Base-by-base conservation (phyloP, 2,329 filamentous ascomycete genomes). In the Anthostomella pinea region DNA sequence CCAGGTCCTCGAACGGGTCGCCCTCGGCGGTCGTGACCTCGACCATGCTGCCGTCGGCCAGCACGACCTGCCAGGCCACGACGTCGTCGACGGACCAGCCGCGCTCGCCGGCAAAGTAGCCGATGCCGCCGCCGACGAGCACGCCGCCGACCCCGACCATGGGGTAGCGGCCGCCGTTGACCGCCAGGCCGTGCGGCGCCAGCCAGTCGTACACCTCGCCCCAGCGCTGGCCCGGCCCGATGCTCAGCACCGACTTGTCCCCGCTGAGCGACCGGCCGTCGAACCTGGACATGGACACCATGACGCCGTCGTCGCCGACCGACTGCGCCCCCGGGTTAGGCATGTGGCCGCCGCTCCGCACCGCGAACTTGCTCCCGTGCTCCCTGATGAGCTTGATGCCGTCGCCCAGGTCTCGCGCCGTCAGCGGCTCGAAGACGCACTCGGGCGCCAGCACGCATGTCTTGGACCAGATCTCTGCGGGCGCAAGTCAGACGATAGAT, bases 311-410 rank as follows among this genome's bases (percentile, higher is more conserved):
- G 2, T 48, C 58, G 6, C 63, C 44, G 21, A 61, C 64, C 32
- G 59, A 70, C 1, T 66, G 63, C 3, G 61, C 56, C 6, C 63
- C 66, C 0, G 60, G 52, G 39, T 66, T 64, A 1, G 65, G 60
- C 33, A 64, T 64, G 46, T 73, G 69, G 1, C 69, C 69, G 17
- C 69, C 69, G 38, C 63, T 60, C 17, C 64, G 60, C 17, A 66
- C 59, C 3, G 68, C 64, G 43, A 73, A 72, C 16, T 26, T 22
- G 5, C 45, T 32, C 4, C 17, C 8, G 8, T 33, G 14, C 4
- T 13, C 26, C 4, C 26, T 42, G n/a, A 46, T 38, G 7, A 43
- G 8, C 29, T 36, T 32, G 5, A 46, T 18, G 6, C 34, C 43
- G 5, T 29, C 13, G 3, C 28, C 33, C 7, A 46, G 29, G 7